Percentiles rank a stretch among this genome's conserved stretches.
Conservation (phyloP, 495 filamentous ascomycete genomes). For the Penicillium robsamsonii region DNA sequence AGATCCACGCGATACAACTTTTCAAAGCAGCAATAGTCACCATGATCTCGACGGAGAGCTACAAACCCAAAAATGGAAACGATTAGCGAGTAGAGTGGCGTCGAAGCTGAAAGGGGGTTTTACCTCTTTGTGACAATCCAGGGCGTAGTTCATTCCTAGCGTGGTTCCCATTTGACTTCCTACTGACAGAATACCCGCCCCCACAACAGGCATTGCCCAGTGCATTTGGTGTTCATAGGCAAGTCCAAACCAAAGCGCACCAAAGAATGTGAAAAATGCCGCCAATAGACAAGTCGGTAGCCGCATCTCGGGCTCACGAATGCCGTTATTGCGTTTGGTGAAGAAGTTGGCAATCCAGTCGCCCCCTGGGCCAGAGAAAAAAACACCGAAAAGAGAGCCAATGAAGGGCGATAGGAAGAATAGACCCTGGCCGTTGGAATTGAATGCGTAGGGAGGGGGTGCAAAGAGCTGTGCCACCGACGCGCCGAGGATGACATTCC, state of each 20-base stretch:
- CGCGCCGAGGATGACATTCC: slow-evolving; percentile 52
- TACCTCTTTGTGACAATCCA: slow-evolving; percentile 25
- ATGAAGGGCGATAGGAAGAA: slow-evolving; percentile 50
- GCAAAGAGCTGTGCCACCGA: slow-evolving; percentile 52
- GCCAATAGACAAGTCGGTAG: slow-evolving; percentile 36
- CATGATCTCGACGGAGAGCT: slow-evolving; percentile 26
- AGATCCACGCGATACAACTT: slow-evolving; percentile 24
- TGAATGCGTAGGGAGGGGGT: slow-evolving; percentile 48
- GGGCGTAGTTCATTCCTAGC: slow-evolving; percentile 24
- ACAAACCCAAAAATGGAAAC: background rate
- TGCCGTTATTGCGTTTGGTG: slow-evolving; percentile 49
- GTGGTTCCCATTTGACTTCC: slow-evolving; percentile 28
- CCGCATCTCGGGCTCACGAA: slow-evolving; percentile 56
- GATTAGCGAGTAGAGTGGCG: background rate
- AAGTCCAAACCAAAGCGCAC: slow-evolving; percentile 19
- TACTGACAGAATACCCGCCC: slow-evolving; percentile 23
- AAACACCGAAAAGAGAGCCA: slow-evolving; percentile 48
- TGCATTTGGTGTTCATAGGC: slow-evolving; percentile 18
- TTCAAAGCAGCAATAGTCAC: slow-evolving; percentile 24
- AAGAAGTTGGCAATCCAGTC: slow-evolving; percentile 50
- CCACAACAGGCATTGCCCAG: slow-evolving; percentile 23
- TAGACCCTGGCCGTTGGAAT: slow-evolving; percentile 47
- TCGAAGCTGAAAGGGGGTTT: background rate
- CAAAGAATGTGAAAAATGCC: slow-evolving; percentile 23
- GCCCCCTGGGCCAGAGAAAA: slow-evolving; percentile 46